Conservation (phyloP, 148 eudicot species). For the Dianthus caryophyllus region DNA sequence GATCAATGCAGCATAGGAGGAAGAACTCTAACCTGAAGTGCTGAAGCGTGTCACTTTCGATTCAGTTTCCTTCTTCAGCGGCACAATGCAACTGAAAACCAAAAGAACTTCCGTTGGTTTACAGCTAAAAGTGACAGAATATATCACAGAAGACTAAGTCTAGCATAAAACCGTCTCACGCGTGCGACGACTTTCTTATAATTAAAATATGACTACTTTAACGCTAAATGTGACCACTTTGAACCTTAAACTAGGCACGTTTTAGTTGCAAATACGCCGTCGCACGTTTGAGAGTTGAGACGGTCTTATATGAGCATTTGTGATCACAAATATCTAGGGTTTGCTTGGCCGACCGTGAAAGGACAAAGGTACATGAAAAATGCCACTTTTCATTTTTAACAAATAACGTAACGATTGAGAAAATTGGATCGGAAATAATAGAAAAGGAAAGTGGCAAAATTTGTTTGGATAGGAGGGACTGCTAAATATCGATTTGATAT, state of each 20-base stretch:
- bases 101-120: constrained; percentile 4
- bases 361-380: not conserved
- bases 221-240: too few relatives aligned
- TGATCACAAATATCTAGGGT: not conserved
- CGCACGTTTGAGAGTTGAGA: too few relatives aligned
- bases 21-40: constrained; percentile 69
- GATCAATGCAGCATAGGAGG: not conserved
- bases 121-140: not conserved
- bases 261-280: too few relatives aligned
- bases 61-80: constrained; percentile 52
- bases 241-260: too few relatives aligned
- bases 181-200: too few relatives aligned
- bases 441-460: not conserved
- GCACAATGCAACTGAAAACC: constrained; percentile 59
- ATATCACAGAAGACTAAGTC: too few relatives aligned
- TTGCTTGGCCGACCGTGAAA: not conserved
- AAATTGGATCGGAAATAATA: not conserved
- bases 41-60: constrained; percentile 58
- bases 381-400: too few relatives aligned
- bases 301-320: too few relatives aligned
- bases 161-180: too few relatives aligned
- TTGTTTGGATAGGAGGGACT: not conserved
- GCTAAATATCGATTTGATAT: not conserved
- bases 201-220: too few relatives aligned
- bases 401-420: too few relatives aligned